Base-by-base conservation (phyloP, 305 asterid genomes). In the Fraxinus latifolia region DNA sequence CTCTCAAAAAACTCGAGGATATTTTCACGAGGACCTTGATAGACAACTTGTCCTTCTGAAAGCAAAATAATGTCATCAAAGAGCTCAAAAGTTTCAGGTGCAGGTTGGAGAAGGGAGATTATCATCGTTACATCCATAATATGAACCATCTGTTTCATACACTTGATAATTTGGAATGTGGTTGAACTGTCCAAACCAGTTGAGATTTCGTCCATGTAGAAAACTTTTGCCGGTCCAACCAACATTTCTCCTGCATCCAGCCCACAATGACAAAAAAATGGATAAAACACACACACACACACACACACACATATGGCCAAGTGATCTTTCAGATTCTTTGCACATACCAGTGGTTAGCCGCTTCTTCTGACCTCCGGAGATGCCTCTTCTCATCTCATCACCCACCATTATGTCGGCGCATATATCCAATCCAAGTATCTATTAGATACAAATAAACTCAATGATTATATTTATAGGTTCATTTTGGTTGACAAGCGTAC, bases 161-260 rank as follows among this genome's bases (percentile, higher is more conserved):
- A 87, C 39, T 87, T 82, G 53, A 88, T 77, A 74, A 90, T 88
- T 71, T 90, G 91, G 44, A 80, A 88, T 2, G 90, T 87, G 3
- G 93, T 88, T 7, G 93, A 90, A 60, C 91, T 90, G 71, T 90
- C 93, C 0, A 90, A 80, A 33, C 91, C 91, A 5, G 88, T 90
- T 3, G 93, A 90, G 11, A 90, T 90, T 55, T 88, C 91, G 19
- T 88, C 91, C 90, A 89, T 88, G 76, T 81, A 88, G 81, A 88
- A 82, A 3, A 82, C 91, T 83, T 85, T 85, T 77, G 92, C 86
- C 6, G 91, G 92, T 31, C 89, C 92, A 36, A 88, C 91, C 90
- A 89, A 42, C 92, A 89, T 89, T 70, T 89, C 92, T 31, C 92
- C 90, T 89, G 53, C 78, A 55, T 17, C 65, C 65, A 53, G 25